These are phyloP conservation scores for Fomes fomentarius DNA, from an alignment of 1,284 basidiomycete genomes.

Conservation along the genomic window DNA sequence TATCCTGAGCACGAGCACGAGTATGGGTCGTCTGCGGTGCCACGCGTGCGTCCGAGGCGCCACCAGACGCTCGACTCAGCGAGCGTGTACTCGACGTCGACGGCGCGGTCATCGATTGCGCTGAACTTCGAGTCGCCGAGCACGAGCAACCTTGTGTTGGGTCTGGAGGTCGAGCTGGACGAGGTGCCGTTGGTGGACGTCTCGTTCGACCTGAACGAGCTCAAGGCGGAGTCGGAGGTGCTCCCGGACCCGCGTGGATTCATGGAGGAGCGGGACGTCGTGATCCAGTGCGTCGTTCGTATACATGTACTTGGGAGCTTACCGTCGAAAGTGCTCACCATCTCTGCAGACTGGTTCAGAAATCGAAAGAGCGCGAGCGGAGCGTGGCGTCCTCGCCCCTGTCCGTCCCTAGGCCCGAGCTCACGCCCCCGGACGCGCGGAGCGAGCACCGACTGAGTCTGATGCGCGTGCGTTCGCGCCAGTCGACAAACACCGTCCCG, in stretches of 20 bases:
- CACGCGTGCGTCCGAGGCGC: neutral
- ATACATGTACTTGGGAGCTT: neutral
- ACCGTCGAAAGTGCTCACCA: neutral
- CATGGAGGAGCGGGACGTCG: slow-evolving; percentile 11
- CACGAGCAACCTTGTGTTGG: slow-evolving; percentile 2
- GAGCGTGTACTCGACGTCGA: slow-evolving; percentile 11
- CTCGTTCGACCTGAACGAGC: slow-evolving; percentile 5
- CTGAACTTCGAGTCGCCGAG: neutral
- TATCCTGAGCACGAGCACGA: no score
- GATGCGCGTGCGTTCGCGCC: slow-evolving; percentile 2
- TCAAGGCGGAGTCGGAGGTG: neutral
- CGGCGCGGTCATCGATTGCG: neutral
- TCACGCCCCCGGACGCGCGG: neutral
- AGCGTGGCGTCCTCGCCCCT: slow-evolving; percentile 2
- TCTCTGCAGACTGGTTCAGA: slow-evolving; percentile 6
- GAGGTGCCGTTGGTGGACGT: slow-evolving; percentile 9
- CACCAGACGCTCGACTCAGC: slow-evolving; percentile 7
- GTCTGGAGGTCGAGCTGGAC: neutral
- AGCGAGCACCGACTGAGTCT: slow-evolving; percentile 2
- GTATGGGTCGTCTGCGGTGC: no score
- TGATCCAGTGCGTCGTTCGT: slow-evolving; percentile 4
- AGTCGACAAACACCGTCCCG: slow-evolving; percentile 1
- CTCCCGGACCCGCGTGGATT: slow-evolving; percentile 6
- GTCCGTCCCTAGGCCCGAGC: neutral
- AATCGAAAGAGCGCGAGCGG: slow-evolving; percentile 7